Conservation (phyloP, 768 basidiomycete genomes). For the Termitomyces eurrhizus region DNA sequence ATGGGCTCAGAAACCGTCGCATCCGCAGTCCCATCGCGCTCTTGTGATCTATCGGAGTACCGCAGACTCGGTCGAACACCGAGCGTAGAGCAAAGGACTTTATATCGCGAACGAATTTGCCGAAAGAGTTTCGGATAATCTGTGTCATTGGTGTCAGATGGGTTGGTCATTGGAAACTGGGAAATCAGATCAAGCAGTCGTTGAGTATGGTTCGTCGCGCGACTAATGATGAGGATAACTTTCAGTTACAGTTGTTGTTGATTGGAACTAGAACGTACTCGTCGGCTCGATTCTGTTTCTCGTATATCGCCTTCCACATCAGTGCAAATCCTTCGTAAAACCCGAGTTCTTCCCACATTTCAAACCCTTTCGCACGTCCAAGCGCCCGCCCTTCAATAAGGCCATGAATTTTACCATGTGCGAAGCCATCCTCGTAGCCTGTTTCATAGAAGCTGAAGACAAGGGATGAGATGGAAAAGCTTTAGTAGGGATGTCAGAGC, state of each 20-base stretch:
- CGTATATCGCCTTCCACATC: constrained; percentile 59
- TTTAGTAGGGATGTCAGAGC: constrained; percentile 9
- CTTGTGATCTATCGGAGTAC: constrained; percentile 25
- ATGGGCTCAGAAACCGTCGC: constrained; percentile 7
- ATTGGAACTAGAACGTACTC: constrained; percentile 36
- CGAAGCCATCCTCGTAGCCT: constrained; percentile 75
- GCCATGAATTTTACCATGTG: constrained; percentile 87
- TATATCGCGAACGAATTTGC: constrained; percentile 86
- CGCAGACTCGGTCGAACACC: constrained; percentile 52
- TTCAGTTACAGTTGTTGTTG: background rate
- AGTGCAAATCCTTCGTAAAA: constrained; percentile 85
- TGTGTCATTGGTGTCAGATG: constrained; percentile 45
- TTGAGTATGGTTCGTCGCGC: constrained; percentile 58
- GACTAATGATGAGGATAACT: constrained; percentile 30
- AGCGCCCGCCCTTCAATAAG: constrained; percentile 87
- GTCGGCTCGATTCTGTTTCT: constrained; percentile 36
- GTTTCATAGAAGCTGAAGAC: constrained; percentile 68
- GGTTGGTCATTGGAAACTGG: constrained; percentile 77
- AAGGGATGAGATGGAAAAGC: constrained; percentile 2
- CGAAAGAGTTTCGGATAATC: constrained; percentile 78
- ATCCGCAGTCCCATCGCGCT: constrained; percentile 15
- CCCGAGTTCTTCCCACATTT: constrained; percentile 96
- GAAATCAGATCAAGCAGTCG: constrained; percentile 68
- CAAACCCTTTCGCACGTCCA: constrained; percentile 87
- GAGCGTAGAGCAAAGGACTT: constrained; percentile 77